phyloP scores from a whole-genome alignment of 2,329 filamentous ascomycete species.

The Cercospora beticola region DNA sequence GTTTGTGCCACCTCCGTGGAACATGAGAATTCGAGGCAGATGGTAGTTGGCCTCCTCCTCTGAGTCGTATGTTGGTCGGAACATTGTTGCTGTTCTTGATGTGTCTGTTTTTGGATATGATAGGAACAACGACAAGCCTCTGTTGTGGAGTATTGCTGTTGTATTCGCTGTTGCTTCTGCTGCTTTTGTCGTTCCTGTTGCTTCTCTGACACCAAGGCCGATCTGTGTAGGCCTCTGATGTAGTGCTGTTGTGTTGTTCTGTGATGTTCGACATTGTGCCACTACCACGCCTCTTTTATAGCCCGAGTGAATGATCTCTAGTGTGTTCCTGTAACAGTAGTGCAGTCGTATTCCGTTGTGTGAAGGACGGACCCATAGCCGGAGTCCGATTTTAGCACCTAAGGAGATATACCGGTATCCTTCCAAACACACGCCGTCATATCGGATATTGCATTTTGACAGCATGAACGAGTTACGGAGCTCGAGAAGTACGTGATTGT shows the following conservation, averaged over 20 bases:
- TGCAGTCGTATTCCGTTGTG: not conserved
- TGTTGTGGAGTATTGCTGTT: not conserved
- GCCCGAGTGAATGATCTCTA: not conserved
- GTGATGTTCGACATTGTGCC: not conserved
- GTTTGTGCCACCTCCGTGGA: conserved; percentile 46
- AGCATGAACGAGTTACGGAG: not conserved
- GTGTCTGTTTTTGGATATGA: not conserved
- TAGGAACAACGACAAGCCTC: not conserved
- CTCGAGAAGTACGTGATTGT: not conserved
- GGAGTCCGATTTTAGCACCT: conserved; percentile 2
- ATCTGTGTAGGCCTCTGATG: not conserved
- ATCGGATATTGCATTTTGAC: not conserved
- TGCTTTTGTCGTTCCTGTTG: not conserved
- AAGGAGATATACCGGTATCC: not conserved
- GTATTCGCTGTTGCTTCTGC: not conserved
- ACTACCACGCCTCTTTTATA: not conserved
- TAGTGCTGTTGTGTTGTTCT: not conserved
- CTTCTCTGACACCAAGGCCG: not conserved
- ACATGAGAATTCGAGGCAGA: conserved; percentile 39
- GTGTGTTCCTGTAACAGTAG: not conserved
- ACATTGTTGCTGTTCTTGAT: not conserved
- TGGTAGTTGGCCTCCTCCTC: conserved; percentile 6
- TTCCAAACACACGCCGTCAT: conserved; percentile 7
- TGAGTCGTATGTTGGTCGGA: conserved; percentile 3
- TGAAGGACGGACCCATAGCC: not conserved